phyloP scores from a whole-genome alignment of 139 green algal species.

The Coelastrella sp. region DNA sequence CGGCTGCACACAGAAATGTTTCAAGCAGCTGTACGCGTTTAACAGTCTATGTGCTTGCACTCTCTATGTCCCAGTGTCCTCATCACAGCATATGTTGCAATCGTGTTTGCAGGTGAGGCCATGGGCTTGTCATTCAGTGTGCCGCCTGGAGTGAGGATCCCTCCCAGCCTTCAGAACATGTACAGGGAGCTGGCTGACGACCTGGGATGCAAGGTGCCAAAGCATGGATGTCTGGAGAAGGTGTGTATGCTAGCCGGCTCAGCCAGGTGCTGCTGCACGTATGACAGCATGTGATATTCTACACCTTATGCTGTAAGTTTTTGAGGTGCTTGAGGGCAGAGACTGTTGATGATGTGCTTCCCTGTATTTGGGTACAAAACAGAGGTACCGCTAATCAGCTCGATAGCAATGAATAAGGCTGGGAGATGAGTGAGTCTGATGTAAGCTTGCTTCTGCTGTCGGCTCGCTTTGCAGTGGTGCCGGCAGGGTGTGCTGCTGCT shows the following conservation, averaged over 20 bases:
- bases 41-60: neutral
- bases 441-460: neutral
- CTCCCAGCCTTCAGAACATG: conserved; percentile 86
- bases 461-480: conserved; percentile 34
- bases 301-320: too few relatives aligned
- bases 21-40: too few relatives aligned
- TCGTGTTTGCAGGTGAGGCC: conserved; percentile 75
- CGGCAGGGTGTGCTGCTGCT: conserved; percentile 91
- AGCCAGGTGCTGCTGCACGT: neutral
- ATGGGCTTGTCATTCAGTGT: conserved; percentile 97
- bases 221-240: conserved; percentile 51
- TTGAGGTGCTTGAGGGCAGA: too few relatives aligned
- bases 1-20: too few relatives aligned
- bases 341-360: too few relatives aligned
- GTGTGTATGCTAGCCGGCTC: neutral
- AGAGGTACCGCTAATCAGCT: too few relatives aligned
- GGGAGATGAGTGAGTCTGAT: too few relatives aligned
- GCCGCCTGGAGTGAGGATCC: conserved; percentile 62
- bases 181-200: conserved; percentile 65
- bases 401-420: too few relatives aligned
- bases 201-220: conserved; percentile 48
- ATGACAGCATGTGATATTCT: too few relatives aligned
- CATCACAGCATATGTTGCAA: neutral
- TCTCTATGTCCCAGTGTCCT: too few relatives aligned
- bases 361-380: too few relatives aligned